Evolutionary conservation across 306 rosid genomes (phyloP).

Genomic region (Biancaea sappan): DNA sequence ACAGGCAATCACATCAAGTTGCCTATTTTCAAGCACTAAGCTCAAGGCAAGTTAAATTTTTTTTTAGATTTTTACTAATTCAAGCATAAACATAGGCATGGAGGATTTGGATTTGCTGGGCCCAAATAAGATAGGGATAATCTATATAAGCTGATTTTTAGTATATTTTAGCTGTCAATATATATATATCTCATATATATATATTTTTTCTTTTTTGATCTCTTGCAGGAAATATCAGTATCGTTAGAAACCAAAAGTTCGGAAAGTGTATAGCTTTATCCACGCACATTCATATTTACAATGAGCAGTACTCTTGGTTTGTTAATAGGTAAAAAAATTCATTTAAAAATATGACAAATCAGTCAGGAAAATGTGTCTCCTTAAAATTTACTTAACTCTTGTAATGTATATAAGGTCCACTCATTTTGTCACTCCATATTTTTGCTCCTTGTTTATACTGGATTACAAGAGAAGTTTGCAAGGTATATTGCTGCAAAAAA

Average conservation of each 20-base stretch:
- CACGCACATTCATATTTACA: conserved; percentile 4
- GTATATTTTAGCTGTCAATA: not conserved
- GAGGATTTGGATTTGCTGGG: not conserved
- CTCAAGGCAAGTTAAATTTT: conserved; percentile 65
- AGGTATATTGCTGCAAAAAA: no score
- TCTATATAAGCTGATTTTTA: not conserved
- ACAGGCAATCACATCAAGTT: conserved; percentile 71
- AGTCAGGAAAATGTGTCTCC: not conserved
- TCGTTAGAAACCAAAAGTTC: conserved; percentile 54
- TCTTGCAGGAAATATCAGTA: conserved; percentile 69
- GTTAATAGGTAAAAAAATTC: conserved; percentile 25
- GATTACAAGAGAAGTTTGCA: not conserved
- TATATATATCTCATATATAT: no score
- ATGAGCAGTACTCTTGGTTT: not conserved
- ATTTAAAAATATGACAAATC: conserved; percentile 14
- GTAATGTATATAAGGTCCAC: not conserved
- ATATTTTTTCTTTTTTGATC: conserved; percentile 4
- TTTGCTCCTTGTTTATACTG: not conserved
- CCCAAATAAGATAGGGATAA: not conserved
- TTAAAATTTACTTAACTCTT: not conserved
- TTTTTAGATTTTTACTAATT: conserved; percentile 12
- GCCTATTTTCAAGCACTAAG: conserved; percentile 66
- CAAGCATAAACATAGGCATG: conserved; percentile 1
- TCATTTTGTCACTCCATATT: not conserved
- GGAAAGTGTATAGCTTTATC: conserved; percentile 35